Evolutionary conservation across 2,329 filamentous ascomycete species (phyloP), one percentile per base, ranked within the genome.

Genomic region (Diaporthe eres): DNA sequence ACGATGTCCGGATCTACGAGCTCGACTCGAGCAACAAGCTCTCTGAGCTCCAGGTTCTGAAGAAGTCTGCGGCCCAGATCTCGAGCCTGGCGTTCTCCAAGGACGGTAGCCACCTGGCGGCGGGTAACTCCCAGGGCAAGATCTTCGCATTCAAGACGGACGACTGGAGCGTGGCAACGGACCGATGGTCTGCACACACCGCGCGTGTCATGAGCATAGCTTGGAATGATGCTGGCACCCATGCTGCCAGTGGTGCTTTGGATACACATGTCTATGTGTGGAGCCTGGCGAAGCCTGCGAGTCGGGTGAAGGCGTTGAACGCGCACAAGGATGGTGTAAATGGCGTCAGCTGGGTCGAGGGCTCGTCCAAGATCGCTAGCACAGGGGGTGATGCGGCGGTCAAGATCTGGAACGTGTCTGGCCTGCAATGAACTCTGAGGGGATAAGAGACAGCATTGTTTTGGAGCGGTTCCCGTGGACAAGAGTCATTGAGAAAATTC

Each of bases 271-370:
- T 99, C 28, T 96, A 95, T 82, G 92, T 98, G 42, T 99, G 97
- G 95, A 98, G 95, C 83, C 85, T 98, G 74, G 88, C 87, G 53
- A 94, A 95, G 82, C 96, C 96, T 0, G 95, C 95, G 3, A 94
- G 94, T 84, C 90, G 96, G 79, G 90, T 97, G 79, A 96, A 97
- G 87, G 93, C 92, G 19, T 86, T 92, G 31, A 98, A 98, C 82
- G 95, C 96, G 68, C 97, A 99, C 86, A 98, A 98, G 86, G 97
- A 98, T 82, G 97, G 97, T 13, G 95, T 98, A 25, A 95, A 94
- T 79, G 96, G 94, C 22, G 93, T 98, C 22, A 90, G 90, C 17
- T 99, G 96, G 87, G 88, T 94, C 19, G 89, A 89, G 39, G 91
- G 90, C 12, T 88, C 88, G 75, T 84, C 84, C 25, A 94, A 90